A percentile compares a stretch with the other conserved stretches of the same genome.
phyloP scores from a whole-genome alignment of 257 asterid species.

The Ballota nigra region DNA sequence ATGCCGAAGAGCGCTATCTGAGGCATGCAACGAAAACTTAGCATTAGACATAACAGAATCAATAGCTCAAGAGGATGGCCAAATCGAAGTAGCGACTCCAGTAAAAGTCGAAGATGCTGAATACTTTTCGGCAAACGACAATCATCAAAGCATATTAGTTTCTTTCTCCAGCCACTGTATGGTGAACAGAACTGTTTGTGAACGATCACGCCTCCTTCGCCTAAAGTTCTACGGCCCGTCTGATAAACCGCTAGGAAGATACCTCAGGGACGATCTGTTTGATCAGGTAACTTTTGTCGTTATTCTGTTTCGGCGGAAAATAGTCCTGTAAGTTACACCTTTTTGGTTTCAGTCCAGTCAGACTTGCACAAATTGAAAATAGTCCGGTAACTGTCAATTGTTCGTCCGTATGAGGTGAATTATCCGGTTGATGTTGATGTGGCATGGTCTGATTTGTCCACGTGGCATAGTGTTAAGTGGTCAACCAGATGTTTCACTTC shows the following conservation, averaged over 20 bases:
- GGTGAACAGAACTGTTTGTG: constrained; percentile 69
- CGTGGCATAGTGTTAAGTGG: too few species aligned
- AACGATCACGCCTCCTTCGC: constrained; percentile 75
- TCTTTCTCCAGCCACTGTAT: constrained; percentile 86
- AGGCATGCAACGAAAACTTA: constrained; percentile 38
- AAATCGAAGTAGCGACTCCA: constrained; percentile 36
- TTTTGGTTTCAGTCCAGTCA: too few species aligned
- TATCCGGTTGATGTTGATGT: too few species aligned
- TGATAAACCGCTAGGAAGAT: constrained; percentile 93
- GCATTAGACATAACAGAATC: constrained; percentile 27
- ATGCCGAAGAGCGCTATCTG: constrained; percentile 36
- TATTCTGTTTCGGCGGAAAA: background rate
- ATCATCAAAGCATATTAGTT: constrained; percentile 74
- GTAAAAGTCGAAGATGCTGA: constrained; percentile 41
- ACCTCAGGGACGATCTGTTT: constrained; percentile 78
- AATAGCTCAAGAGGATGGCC: constrained; percentile 34
- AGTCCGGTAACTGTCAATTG: too few species aligned
- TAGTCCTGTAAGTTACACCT: background rate
- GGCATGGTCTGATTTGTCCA: too few species aligned
- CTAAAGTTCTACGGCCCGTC: constrained; percentile 77
- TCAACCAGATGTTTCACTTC: too few species aligned
- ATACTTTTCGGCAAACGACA: constrained; percentile 49
- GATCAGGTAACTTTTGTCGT: constrained; percentile 57
- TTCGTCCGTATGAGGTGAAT: too few species aligned
- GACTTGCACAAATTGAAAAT: too few species aligned